These are phyloP conservation scores for Podospora conica DNA, from an alignment of 495 filamentous ascomycete genomes.

Conservation along the genomic window DNA sequence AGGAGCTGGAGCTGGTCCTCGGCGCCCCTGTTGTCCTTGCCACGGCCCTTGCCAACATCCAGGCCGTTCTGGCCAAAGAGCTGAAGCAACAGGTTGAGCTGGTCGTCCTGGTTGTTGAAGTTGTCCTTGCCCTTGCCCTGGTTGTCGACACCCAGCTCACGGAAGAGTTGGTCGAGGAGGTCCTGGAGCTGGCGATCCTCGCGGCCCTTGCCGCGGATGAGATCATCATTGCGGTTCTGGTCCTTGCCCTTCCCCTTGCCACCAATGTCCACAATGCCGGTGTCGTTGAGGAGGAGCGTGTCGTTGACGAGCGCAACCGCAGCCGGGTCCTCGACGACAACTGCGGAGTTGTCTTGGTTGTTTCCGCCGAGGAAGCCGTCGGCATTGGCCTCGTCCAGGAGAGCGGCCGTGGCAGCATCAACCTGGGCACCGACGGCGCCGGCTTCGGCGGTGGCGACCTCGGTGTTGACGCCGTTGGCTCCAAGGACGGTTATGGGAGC, in stretches of 20 bases:
- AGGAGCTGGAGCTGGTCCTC: background rate
- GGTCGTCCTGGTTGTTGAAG: background rate
- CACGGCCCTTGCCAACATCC: background rate
- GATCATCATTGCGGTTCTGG: background rate
- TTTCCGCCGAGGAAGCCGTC: background rate
- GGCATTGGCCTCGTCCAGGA: background rate
- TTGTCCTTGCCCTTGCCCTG: constrained; percentile 4
- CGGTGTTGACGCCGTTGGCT: background rate
- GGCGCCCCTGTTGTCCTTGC: background rate
- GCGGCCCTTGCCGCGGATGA: background rate
- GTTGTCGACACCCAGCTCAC: background rate
- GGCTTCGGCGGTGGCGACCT: background rate
- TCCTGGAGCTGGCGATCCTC: background rate
- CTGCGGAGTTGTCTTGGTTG: background rate
- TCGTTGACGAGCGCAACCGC: background rate
- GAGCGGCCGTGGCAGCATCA: background rate
- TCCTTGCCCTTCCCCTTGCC: constrained; percentile 10
- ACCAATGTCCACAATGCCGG: background rate
- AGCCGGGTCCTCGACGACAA: background rate
- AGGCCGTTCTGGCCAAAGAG: background rate
- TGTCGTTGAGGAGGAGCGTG: constrained; percentile 2
- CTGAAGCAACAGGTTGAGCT: background rate
- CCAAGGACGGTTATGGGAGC: background rate
- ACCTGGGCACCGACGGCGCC: background rate
- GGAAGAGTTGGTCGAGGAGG: background rate